phyloP scores from a whole-genome alignment of 495 filamentous ascomycete genomes.

The Lasiosphaeria hispida region DNA sequence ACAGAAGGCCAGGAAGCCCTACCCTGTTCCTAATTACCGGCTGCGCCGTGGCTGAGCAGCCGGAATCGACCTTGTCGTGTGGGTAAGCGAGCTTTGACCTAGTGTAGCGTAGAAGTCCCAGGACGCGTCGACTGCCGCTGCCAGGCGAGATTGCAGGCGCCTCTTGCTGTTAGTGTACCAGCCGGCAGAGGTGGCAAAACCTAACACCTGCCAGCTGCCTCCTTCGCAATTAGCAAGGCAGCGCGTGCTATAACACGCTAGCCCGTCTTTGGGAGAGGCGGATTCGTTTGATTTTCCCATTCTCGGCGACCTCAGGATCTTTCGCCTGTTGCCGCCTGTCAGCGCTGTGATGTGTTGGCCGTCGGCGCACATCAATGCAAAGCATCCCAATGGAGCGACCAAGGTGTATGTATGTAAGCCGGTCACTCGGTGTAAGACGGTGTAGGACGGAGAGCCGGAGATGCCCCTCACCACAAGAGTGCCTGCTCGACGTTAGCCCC shows the following conservation, averaged over 20 bases:
- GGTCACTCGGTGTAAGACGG: conserved; percentile 6
- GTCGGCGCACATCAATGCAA: too few species aligned
- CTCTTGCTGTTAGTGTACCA: not conserved
- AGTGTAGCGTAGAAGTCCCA: not conserved
- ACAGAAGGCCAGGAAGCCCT: conserved; percentile 1
- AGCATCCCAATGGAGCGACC: too few species aligned
- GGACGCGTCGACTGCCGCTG: conserved; percentile 7
- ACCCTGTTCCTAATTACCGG: conserved; percentile 21
- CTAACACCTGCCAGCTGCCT: not conserved
- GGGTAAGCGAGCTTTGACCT: conserved; percentile 3
- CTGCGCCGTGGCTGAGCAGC: conserved; percentile 31
- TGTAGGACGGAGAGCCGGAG: not conserved
- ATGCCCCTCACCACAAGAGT: not conserved
- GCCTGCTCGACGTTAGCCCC: not conserved
- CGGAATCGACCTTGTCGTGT: conserved; percentile 19
- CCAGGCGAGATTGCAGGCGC: conserved; percentile 9
- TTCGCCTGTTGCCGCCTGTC: too few species aligned
- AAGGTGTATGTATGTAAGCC: not conserved
- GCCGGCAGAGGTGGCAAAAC: conserved; percentile 1
- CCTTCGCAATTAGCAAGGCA: not conserved
- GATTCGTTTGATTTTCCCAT: conserved; percentile 3
- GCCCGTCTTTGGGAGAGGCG: not conserved
- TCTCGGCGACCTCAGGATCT: conserved; percentile 2
- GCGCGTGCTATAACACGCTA: conserved; percentile 12
- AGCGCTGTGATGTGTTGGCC: too few species aligned